phyloP scores from a whole-genome alignment of 2,329 filamentous ascomycete genomes.

The Aspergillus tanneri region DNA sequence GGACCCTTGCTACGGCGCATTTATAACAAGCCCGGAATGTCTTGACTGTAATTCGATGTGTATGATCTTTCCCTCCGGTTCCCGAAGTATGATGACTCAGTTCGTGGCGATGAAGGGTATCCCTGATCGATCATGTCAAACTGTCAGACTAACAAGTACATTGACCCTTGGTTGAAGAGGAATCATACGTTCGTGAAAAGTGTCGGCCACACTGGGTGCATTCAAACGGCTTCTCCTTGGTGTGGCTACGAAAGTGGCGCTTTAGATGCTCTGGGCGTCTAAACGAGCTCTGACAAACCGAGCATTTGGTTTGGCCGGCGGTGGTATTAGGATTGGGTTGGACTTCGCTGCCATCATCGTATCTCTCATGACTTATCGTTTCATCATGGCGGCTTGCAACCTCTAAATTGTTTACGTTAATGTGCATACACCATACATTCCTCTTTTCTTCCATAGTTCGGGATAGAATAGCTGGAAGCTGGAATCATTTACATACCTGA shows the following conservation, averaged over 20 bases:
- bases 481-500: slow-evolving; percentile 20
- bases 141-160: neutral
- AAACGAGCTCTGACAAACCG: slow-evolving; percentile 40
- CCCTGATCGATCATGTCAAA: slow-evolving; percentile 24
- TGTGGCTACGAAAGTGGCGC: slow-evolving; percentile 43
- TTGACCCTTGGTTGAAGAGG: neutral
- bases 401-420: slow-evolving; percentile 15
- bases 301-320: slow-evolving; percentile 31
- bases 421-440: neutral
- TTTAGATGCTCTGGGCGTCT: slow-evolving; percentile 44
- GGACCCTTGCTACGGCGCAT: slow-evolving; percentile 41
- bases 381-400: slow-evolving; percentile 20
- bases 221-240: slow-evolving; percentile 42
- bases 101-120: slow-evolving; percentile 43
- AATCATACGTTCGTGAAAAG: slow-evolving; percentile 42
- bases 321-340: slow-evolving; percentile 13
- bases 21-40: slow-evolving; percentile 44
- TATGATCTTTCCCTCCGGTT: slow-evolving; percentile 33
- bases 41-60: slow-evolving; percentile 43
- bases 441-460: neutral
- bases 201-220: slow-evolving; percentile 43
- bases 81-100: slow-evolving; percentile 40
- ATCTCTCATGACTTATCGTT: slow-evolving; percentile 11
- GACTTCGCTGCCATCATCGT: slow-evolving; percentile 13
- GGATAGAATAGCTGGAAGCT: slow-evolving; percentile 4